Evolutionary conservation across 1,284 basidiomycete genomes (phyloP).

Genomic region (Apiotrichum mycotoxinovorans): DNA sequence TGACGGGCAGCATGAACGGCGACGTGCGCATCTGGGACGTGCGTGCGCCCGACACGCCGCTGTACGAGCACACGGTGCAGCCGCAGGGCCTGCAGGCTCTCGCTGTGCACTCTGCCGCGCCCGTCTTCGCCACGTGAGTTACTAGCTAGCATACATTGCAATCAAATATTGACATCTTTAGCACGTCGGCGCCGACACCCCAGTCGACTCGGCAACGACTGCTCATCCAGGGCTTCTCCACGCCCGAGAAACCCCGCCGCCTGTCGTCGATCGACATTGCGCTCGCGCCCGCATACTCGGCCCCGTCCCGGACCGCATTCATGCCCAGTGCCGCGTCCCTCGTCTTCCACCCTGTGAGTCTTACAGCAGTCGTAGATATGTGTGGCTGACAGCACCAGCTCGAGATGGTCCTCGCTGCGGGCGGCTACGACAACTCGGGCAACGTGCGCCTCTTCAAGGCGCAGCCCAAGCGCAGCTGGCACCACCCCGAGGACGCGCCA

Average conservation of each 20-base stretch:
- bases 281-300: slow-evolving; percentile 30
- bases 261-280: slow-evolving; percentile 39
- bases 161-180: slow-evolving; percentile 4
- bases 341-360: slow-evolving; percentile 49
- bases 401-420: slow-evolving; percentile 48
- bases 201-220: slow-evolving; percentile 41
- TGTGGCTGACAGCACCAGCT: slow-evolving; percentile 23
- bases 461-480: slow-evolving; percentile 14
- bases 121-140: slow-evolving; percentile 81
- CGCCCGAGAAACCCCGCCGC: slow-evolving; percentile 34
- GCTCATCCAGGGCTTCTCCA: slow-evolving; percentile 45
- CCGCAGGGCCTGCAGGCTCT: slow-evolving; percentile 74
- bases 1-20: slow-evolving; percentile 91
- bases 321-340: slow-evolving; percentile 44
- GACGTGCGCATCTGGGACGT: slow-evolving; percentile 91
- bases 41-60: slow-evolving; percentile 62
- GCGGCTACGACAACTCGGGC: slow-evolving; percentile 46
- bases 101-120: slow-evolving; percentile 79
- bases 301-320: slow-evolving; percentile 26
- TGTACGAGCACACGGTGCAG: slow-evolving; percentile 65
- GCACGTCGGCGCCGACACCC: slow-evolving; percentile 36
- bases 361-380: neutral
- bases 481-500: slow-evolving; percentile 5
- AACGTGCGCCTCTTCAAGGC: slow-evolving; percentile 44
- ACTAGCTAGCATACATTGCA: neutral